Percentiles rank a stretch among this genome's conserved stretches.
These are phyloP conservation scores for Hymenoscyphus albidus DNA, from an alignment of 2,329 filamentous ascomycete species.

Conservation along the genomic window DNA sequence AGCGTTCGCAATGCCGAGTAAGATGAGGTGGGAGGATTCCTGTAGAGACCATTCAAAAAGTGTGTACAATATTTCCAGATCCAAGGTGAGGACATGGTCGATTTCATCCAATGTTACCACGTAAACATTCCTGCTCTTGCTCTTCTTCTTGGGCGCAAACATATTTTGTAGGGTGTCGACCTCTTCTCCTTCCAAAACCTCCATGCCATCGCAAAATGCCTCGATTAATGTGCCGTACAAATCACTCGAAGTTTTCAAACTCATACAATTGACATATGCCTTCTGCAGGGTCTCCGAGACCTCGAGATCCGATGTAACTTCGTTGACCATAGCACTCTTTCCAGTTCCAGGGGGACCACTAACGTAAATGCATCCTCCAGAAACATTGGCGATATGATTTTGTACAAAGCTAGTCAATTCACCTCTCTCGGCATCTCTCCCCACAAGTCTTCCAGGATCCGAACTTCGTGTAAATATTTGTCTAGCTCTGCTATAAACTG, in stretches of 20 bases:
- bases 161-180: conserved; percentile 64
- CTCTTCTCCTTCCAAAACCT: conserved; percentile 62
- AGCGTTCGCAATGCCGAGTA: conserved; percentile 94
- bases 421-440: conserved; percentile 47
- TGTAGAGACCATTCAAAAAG: conserved; percentile 96
- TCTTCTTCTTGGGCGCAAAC: conserved; percentile 62
- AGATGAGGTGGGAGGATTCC: conserved; percentile 70
- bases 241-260: conserved; percentile 82
- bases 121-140: conserved; percentile 55
- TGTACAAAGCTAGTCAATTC: conserved; percentile 68
- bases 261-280: conserved; percentile 94
- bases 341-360: conserved; percentile 94
- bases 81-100: conserved; percentile 85
- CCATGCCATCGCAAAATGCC: conserved; percentile 56
- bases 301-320: conserved; percentile 63
- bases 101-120: conserved; percentile 93
- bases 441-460: conserved; percentile 34
- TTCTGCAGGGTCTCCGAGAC: conserved; percentile 54
- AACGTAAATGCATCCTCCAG: conserved; percentile 84
- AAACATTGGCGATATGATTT: conserved; percentile 54
- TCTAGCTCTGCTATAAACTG: conserved; percentile 81
- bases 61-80: conserved; percentile 83
- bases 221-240: conserved; percentile 77
- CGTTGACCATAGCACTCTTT: conserved; percentile 88
- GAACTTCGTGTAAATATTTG: conserved; percentile 73